Evolutionary conservation across 129 eudicot genomes (phyloP).

Genomic region (Flaveria brownii): DNA sequence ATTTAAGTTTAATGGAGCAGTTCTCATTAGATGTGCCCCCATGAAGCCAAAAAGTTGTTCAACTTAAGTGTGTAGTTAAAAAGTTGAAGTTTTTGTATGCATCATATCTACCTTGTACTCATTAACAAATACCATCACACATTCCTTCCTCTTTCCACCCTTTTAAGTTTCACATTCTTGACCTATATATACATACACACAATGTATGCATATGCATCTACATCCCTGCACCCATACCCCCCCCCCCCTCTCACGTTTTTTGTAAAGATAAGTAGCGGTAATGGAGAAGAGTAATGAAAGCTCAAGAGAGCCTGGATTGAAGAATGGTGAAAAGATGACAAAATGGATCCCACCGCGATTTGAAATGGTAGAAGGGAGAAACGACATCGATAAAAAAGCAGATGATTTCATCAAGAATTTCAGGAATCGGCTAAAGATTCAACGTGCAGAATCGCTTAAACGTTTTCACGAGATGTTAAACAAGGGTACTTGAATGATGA

Average conservation of each 20-base stretch:
- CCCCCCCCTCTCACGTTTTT: not conserved
- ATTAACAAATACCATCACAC: slow-evolving; percentile 34
- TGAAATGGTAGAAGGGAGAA: slow-evolving; percentile 26
- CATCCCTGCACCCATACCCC: not conserved
- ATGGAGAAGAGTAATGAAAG: slow-evolving; percentile 39
- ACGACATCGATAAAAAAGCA: slow-evolving; percentile 45
- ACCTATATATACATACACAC: slow-evolving; percentile 5
- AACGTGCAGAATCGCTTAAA: slow-evolving; percentile 51
- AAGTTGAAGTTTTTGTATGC: slow-evolving; percentile 12
- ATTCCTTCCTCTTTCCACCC: slow-evolving; percentile 33
- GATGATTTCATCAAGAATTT: slow-evolving; percentile 63
- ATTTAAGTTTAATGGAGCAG: not conserved
- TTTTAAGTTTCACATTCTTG: slow-evolving; percentile 18
- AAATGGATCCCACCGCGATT: slow-evolving; percentile 22
- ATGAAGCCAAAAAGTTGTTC: slow-evolving; percentile 30
- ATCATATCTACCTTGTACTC: slow-evolving; percentile 26
- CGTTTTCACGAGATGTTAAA: slow-evolving; percentile 42
- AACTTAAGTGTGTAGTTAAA: slow-evolving; percentile 7
- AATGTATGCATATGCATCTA: not conserved
- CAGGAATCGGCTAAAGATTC: slow-evolving; percentile 48
- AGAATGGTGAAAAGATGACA: slow-evolving; percentile 11
- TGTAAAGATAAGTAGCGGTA: not conserved
- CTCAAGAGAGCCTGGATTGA: slow-evolving; percentile 15
- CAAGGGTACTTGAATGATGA: slow-evolving; percentile 29
- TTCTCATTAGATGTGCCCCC: slow-evolving; percentile 23